Base-by-base conservation (phyloP, 164 flowering plant species). In the Vitis amurensis region DNA sequence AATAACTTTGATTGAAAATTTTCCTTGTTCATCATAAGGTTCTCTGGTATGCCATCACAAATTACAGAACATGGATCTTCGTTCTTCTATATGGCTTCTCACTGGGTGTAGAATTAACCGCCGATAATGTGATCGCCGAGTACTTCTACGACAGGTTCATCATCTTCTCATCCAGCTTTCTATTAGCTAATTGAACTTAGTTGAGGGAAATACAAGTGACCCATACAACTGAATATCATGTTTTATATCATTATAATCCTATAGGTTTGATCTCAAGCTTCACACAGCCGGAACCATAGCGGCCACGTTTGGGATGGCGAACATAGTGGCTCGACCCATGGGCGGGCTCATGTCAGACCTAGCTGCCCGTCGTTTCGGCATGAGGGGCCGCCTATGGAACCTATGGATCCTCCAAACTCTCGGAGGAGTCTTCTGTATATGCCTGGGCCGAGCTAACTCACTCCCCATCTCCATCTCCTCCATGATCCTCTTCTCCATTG, bases 11-110 rank as follows among this genome's bases (percentile, higher is more conserved):
- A 37, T 37, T 37, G 44, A 2, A 37, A 37, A 37, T 4, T 59
- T 23, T 23, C 17, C 4, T 59, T 59, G 9, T 29, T n/a, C 3
- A 19, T 61, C 11, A 19, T 3, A 73, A 78, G 81, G 73, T 78
- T 1, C 51, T 74, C 4, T 69, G 78, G 76, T 66, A 75, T 53
- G 81, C 74, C 4, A 31, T 78, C n/a, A 74, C 76, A 69, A 78
- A 78, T 19, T 78, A 78, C 68, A 78, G 81, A 69, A 78, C 81
- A 65, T 78, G 81, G 81, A 66, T 75, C n/a, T 78, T 78, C 31
- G 71, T 75, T 29, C 71, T 78, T 50, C 75, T 78, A 2, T 78
- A 78, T 47, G 81, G 78, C 14, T 50, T 64, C 65, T 78, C 78
- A 8, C 23, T 78, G 17, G 81, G 81, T 1, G 81, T 78, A 44